Conservation (phyloP, 2,329 filamentous ascomycete genomes). For the Aspergillus transmontanensis region DNA sequence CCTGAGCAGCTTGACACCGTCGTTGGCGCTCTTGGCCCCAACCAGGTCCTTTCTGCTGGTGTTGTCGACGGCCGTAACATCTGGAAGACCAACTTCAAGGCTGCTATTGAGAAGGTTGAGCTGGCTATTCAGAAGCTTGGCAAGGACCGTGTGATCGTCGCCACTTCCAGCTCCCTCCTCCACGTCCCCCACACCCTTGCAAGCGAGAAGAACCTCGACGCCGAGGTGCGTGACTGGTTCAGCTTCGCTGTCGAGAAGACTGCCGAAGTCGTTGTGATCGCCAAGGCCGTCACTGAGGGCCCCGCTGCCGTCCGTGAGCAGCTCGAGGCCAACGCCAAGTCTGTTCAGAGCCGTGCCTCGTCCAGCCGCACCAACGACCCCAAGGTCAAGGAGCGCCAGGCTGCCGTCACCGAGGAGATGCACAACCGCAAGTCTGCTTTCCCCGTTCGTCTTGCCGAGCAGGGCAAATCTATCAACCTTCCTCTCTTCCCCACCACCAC, state of each 20-base stretch:
- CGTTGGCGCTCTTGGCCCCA: conserved; percentile 76
- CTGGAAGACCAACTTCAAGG: conserved; percentile 99
- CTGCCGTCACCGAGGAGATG: conserved; percentile 77
- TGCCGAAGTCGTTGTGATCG: conserved; percentile 84
- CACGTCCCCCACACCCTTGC: conserved; percentile 98
- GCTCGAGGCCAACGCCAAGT: conserved; percentile 96
- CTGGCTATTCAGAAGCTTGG: conserved; percentile 90
- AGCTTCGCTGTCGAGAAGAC: conserved; percentile 97
- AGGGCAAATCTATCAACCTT: conserved; percentile 90
- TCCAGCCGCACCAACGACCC: conserved; percentile 97
- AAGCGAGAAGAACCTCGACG: conserved; percentile 97
- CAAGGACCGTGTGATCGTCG: conserved; percentile 95
- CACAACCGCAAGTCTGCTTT: conserved; percentile 94
- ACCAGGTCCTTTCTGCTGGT: conserved; percentile 90
- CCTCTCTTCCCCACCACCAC: conserved; percentile 98
- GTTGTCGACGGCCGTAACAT: conserved; percentile 99
- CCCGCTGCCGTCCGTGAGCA: conserved; percentile 81
- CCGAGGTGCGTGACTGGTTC: conserved; percentile 97
- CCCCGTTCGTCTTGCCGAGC: conserved; percentile 78
- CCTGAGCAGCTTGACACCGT: conserved; percentile 95
- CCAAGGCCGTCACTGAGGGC: conserved; percentile 94
- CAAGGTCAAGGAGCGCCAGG: conserved; percentile 94
- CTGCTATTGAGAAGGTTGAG: conserved; percentile 88
- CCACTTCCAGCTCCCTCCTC: conserved; percentile 95
- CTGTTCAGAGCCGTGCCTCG: conserved; percentile 83